Evolutionary conservation across 2,329 filamentous ascomycete genomes (phyloP), one percentile per base, ranked within the genome.

Genomic region (Talaromyces sp.): DNA sequence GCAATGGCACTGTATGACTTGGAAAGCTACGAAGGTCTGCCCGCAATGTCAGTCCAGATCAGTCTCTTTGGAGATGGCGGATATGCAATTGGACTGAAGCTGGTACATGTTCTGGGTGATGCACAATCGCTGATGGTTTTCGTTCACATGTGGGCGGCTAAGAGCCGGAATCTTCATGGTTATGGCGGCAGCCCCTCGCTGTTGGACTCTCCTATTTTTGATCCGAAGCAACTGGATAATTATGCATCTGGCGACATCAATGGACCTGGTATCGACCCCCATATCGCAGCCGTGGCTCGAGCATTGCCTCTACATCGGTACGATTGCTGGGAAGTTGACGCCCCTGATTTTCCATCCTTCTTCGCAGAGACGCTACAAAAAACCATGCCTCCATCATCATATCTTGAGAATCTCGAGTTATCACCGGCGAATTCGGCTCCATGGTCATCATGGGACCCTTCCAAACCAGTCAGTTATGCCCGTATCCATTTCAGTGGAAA

Each of bases 51-150:
- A 4, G 67, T 77, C 1, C 78, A 80, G 62, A 56, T 79, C 33
- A 79, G 68, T 0, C 58, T 63, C 0, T 77, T 80, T 60, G 60
- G 64, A 8, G 75, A 74, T 51, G 76, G 77, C 1, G 75, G 75
- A 2, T 74, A 73, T 43, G 73, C 71, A 1, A 61, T 81, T 9
- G 70, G 72, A 9, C 65, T 78, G n/a, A 71, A 70, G 48, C 62
- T 78, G 19, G 71, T 76, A 1, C 79, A 81, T 63, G 68, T 70
- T 3, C 66, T 81, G 3, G 74, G 75, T 0, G 79, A 81, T 60
- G 78, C 78, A 1, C 68, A 73, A 17, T 64, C 74, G 0, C 63
- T 81, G 56, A 66, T 76, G 56, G 63, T 69, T 3, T 81, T 81
- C 51, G 68, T 78, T 36, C 70, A 75, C 33, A 63, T 70, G 15